Percentiles rank a stretch among this genome's conserved stretches.
Conservation (phyloP, 441 rosid genomes). For the Daphne laureola region DNA sequence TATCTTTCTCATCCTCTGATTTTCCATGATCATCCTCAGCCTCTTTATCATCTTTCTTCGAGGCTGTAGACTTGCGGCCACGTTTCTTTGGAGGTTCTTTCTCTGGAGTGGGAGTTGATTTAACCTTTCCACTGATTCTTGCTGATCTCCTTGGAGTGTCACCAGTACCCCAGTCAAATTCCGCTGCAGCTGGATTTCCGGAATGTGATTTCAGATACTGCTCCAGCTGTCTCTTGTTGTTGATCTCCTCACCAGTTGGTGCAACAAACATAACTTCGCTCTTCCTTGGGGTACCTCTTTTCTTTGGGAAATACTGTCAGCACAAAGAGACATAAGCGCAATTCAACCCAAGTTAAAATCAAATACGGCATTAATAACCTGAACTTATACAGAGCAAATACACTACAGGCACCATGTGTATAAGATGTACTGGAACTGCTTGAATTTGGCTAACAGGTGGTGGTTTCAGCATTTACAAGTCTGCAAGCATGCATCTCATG, state of each 20-base stretch:
- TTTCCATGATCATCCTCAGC: constrained; percentile 28
- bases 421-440: not conserved
- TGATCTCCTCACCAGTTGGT: constrained; percentile 85
- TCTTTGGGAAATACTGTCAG: constrained; percentile 55
- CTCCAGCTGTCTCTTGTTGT: constrained; percentile 66
- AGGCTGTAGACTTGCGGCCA: constrained; percentile 43
- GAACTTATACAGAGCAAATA: not conserved
- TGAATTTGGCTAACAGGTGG: not conserved
- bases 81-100: constrained; percentile 74
- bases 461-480: not conserved
- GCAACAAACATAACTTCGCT: constrained; percentile 69
- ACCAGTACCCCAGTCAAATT: constrained; percentile 91
- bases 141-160: constrained; percentile 92
- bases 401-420: not conserved
- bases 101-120: constrained; percentile 65
- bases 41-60: constrained; percentile 61
- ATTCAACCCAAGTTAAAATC: constrained; percentile 3
- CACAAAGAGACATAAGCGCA: constrained; percentile 3
- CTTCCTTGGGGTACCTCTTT: constrained; percentile 60
- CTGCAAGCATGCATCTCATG: not conserved
- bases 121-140: constrained; percentile 71
- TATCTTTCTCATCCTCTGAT: constrained; percentile 32
- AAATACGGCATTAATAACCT: not conserved
- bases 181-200: constrained; percentile 55
- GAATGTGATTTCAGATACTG: constrained; percentile 78